Base-by-base conservation (phyloP, 305 asterid species). In the Fraxinus nigra region DNA sequence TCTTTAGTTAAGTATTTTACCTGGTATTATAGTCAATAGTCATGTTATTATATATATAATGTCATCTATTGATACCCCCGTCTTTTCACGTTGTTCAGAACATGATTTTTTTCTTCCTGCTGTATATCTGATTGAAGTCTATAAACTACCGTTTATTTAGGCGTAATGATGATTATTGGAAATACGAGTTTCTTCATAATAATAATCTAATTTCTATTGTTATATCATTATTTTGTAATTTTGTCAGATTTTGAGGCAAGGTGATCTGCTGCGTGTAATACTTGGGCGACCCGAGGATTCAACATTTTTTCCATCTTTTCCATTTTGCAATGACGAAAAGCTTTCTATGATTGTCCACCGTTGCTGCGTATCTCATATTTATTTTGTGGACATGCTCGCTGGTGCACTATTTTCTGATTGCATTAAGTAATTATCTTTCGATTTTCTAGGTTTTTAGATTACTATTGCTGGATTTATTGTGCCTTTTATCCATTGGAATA, bases 251-350 rank as follows among this genome's bases (percentile, higher is more conserved):
- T 34, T 73, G 88, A 82, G 79, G 85, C 77, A n/a, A 81, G 72
- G 46, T 83, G 87, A 86, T 43, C 80, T 79, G 79, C 82, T 80
- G 63, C 78, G 46, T 63, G 72, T 33, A 74, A 37, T 81, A 76
- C 16, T 54, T 77, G 79, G 79, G 77, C 81, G 33, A 83, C 75
- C 79, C 73, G 72, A 56, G 82, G 81, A 77, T 76, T 81, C 85
- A 76, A 78, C 78, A 77, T 77, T 79, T 76, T 76, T 72, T 51
- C 84, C 72, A 72, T 28, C 77, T 67, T 77, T 80, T 79, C 61
- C 77, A 84, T 85, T 81, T 87, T 89, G 88, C 89, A 85, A 90
- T 79, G 82, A 87, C 67, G 80, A 81, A 75, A 40, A 83, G 89
- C 89, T 78, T 35, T 34, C 37, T 82, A 85, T 88, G 86, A 87